phyloP scores from a whole-genome alignment of 371 early-diverging fungal species.

The Rhizopus delemar region DNA sequence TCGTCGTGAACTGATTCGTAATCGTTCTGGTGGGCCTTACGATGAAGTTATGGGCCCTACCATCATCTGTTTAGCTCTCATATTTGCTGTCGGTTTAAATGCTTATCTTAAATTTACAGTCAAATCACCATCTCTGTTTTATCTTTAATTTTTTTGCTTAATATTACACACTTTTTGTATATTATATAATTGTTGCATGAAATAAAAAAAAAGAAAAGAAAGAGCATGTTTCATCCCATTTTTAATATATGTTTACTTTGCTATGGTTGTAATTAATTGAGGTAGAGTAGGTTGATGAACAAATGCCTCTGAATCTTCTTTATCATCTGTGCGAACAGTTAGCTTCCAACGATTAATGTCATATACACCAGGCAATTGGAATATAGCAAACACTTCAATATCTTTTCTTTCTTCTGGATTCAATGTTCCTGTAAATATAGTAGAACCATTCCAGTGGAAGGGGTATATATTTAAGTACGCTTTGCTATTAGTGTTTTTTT shows the following conservation, averaged over 20 bases:
- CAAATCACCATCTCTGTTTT: slow-evolving; percentile 27
- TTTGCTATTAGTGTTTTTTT: slow-evolving; percentile 23
- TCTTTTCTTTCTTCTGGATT: slow-evolving; percentile 53
- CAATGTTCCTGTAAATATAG: slow-evolving; percentile 54
- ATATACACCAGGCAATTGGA: slow-evolving; percentile 66
- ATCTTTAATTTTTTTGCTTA: slow-evolving; percentile 17
- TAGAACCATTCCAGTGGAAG: slow-evolving; percentile 68
- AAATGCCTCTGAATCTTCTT: slow-evolving; percentile 26
- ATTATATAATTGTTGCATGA: neutral
- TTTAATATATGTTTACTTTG: neutral
- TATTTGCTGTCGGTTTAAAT: slow-evolving; percentile 86
- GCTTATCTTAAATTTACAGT: slow-evolving; percentile 75
- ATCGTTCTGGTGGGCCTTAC: slow-evolving; percentile 74
- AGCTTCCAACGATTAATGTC: slow-evolving; percentile 76
- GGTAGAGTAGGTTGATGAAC: slow-evolving; percentile 35
- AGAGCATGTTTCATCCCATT: neutral
- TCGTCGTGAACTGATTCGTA: slow-evolving; percentile 81
- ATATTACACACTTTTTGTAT: neutral
- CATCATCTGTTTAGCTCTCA: slow-evolving; percentile 81
- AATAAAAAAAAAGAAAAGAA: neutral
- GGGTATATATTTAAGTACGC: slow-evolving; percentile 42
- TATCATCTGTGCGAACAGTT: slow-evolving; percentile 37
- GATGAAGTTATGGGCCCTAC: slow-evolving; percentile 82
- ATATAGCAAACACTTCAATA: slow-evolving; percentile 53
- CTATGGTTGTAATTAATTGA: slow-evolving; percentile 25